Evolutionary conservation across 2,329 filamentous ascomycete genomes (phyloP), one percentile per base, ranked within the genome.

Genomic region (Alternaria sp.): DNA sequence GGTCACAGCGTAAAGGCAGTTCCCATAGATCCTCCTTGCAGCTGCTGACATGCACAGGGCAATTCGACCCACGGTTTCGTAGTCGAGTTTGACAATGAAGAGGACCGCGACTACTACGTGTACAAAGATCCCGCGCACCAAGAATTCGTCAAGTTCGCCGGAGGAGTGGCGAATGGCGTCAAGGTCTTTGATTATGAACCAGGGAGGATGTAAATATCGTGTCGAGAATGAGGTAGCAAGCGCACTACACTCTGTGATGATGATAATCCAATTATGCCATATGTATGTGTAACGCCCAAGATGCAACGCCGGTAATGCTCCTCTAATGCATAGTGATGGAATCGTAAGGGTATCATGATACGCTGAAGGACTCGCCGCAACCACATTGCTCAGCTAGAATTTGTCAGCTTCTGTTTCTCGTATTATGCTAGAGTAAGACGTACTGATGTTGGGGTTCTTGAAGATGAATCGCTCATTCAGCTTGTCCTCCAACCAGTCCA

Each of bases 401-500:
- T 44, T 53, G 65, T 79, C 71, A 78, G 74, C 56, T 20, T 38
- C 54, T 12, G 41, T 32, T 27, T n/a, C 12, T 32, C 6, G 11
- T 8, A 10, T n/a, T 10, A 2, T n/a, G n/a, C 14, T 11, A 10
- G 8, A n/a, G 16, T 6, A n/a, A 18, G 27, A 89, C 94, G 87
- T 83, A 97, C 94, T 99, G 77, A 98, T 98, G 75, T 99, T 99
- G 2, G 95, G 95, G 78, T 99, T 99, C 77, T 88, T 90, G 82
- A 99, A 99, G 52, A 97, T 89, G 79, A 99, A 99, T 67, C 92
- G 86, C 80, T 94, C 87, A 78, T 91, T 97, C 66, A 99, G 82
- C 83, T 97, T 97, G 73, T 98, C 95, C 81, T 98, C 94, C 11
- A 94, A 86, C 94, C 94, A 99, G 76, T 99, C 95, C 95, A 99